These are phyloP conservation scores for Gaultheria prostrata DNA, from an alignment of 148 eudicot species.

Conservation along the genomic window DNA sequence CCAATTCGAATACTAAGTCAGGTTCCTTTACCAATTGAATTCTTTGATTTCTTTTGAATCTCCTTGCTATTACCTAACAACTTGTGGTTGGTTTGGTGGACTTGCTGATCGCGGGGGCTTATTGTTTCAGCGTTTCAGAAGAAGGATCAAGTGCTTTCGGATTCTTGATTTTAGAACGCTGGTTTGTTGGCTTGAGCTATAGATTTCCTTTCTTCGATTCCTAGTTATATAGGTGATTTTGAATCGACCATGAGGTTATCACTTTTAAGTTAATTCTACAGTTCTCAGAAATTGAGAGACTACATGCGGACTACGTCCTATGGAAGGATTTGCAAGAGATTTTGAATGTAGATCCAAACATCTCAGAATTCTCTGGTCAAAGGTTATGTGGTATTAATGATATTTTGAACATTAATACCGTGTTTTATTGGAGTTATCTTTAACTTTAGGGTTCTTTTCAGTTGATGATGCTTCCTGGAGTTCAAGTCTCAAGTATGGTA, in stretches of 20 bases:
- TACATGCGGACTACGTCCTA: neutral
- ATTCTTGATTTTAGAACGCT: neutral
- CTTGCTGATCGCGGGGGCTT: neutral
- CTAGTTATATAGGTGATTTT: neutral
- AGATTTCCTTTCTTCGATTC: neutral
- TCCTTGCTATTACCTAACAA: neutral
- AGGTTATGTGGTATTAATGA: neutral
- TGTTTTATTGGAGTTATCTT: too few relatives aligned
- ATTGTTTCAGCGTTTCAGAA: neutral
- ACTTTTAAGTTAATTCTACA: neutral
- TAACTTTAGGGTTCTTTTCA: neutral
- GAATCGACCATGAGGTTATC: neutral
- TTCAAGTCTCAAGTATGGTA: neutral
- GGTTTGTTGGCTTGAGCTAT: neutral
- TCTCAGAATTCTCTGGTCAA: neutral
- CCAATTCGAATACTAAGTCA: neutral
- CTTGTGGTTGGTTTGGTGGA: neutral
- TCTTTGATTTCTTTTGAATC: neutral
- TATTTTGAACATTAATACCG: neutral
- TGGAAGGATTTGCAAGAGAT: neutral
- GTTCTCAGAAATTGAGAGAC: neutral
- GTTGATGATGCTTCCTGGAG: neutral
- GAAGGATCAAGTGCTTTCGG: neutral
- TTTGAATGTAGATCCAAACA: neutral
- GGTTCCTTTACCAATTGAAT: neutral